Base-by-base conservation (phyloP, 2,329 filamentous ascomycete species). In the Fusarium chlamydosporum region DNA sequence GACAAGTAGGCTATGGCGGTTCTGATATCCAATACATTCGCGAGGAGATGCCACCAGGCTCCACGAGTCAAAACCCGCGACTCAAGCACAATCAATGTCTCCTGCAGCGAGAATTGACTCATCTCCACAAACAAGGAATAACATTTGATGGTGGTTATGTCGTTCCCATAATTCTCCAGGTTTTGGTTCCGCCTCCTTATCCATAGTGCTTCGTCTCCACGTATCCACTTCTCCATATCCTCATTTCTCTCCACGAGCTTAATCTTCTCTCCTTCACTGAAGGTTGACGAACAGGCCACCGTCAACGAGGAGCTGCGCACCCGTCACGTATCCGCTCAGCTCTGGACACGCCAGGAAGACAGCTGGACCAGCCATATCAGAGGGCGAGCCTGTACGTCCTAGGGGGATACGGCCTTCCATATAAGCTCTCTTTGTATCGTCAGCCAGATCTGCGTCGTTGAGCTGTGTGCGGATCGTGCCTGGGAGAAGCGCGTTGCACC, bases 211-310 rank as follows among this genome's bases (percentile, higher is more conserved):
- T 46, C 51, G 41, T 38, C 66, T 61, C 62, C 52, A 20, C 57
- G 38, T 71, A 57, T 45, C 60, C 61, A 57, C 43, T 55, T 45
- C 56, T 54, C 52, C 55, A 57, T 57, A 29, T 52, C 59, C 37
- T 53, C 52, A 70, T 55, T 65, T 66, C 66, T 67, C 50, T 23
- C 64, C 56, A 58, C 41, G 53, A 59, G 60, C 63, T 72, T 55
- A 53, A 66, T 71, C 56, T 54, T 70, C 58, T 53, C 61, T 58
- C 58, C 66, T 47, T 77, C 80, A 95, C 79, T 96, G 93, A 72
- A 97, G 82, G 79, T 97, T 97, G 16, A 97, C 94, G 83, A 96
- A 97, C 65, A 95, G 78, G 0, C 94, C 94, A 12, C 94, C 94
- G 79, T 97, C 94, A 15, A 97, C 94, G 67, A 97, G 78, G 71